phyloP scores from a whole-genome alignment of 2,329 filamentous ascomycete species.

The Elsinoe arachidis region DNA sequence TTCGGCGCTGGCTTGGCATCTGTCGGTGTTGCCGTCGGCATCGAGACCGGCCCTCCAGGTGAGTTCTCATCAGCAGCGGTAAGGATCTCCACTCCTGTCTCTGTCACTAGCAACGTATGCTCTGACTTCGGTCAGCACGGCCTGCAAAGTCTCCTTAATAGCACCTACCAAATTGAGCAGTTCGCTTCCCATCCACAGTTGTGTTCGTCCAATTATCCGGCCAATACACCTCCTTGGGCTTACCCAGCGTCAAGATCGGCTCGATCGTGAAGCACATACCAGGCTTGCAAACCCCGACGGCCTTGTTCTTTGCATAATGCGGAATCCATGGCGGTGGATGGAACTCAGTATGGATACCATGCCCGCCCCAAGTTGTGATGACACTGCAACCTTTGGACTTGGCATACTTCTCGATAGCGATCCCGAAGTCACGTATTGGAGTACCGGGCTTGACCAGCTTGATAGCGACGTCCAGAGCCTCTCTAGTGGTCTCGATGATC shows the following conservation, averaged over 20 bases:
- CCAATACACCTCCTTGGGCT: conserved; percentile 88
- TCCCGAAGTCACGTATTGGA: conserved; percentile 84
- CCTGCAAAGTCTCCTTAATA: neutral
- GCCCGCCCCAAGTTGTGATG: conserved; percentile 90
- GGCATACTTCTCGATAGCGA: conserved; percentile 88
- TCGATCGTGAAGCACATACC: conserved; percentile 99
- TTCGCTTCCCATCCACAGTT: conserved; percentile 78
- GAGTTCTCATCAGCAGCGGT: neutral
- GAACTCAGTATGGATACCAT: conserved; percentile 89
- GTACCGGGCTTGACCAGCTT: conserved; percentile 86
- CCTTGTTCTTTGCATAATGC: conserved; percentile 97
- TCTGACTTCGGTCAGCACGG: conserved; percentile 38
- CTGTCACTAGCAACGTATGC: conserved; percentile 73
- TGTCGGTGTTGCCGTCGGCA: neutral
- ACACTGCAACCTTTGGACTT: conserved; percentile 79
- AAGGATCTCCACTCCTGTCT: conserved; percentile 27
- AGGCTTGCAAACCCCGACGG: conserved; percentile 82
- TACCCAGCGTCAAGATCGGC: conserved; percentile 92
- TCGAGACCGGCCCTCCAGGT: neutral
- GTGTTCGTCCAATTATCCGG: conserved; percentile 98
- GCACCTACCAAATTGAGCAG: conserved; percentile 78
- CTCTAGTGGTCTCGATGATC: conserved; percentile 83
- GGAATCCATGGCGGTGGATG: conserved; percentile 90
- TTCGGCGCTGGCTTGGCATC: too few species aligned
- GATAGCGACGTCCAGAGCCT: conserved; percentile 84